Conservation (phyloP, 371 early-diverging fungal genomes). For the Blakeslea trispora region DNA sequence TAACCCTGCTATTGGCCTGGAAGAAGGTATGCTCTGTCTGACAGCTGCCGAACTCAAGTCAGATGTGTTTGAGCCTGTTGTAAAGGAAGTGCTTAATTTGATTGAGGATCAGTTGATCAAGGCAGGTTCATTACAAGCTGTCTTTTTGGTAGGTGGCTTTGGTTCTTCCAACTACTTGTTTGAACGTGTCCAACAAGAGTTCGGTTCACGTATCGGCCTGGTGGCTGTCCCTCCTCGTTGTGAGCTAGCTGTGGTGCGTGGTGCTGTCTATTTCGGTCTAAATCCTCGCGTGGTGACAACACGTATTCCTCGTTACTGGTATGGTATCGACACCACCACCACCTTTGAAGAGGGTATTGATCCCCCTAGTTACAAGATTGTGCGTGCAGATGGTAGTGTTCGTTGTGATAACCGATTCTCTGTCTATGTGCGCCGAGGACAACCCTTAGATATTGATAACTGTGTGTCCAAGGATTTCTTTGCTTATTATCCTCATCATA, state of each 20-base stretch:
- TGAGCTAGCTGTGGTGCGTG: constrained; percentile 55
- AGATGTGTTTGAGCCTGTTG: constrained; percentile 56
- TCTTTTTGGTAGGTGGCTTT: constrained; percentile 66
- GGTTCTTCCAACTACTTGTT: constrained; percentile 63
- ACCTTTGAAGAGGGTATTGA: constrained; percentile 60
- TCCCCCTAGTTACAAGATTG: constrained; percentile 52
- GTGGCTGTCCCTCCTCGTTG: constrained; percentile 57
- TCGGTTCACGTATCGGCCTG: constrained; percentile 42
- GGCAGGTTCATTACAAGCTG: constrained; percentile 48
- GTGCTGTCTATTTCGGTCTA: constrained; percentile 62
- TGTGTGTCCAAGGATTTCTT: constrained; percentile 44
- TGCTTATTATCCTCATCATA: constrained; percentile 54
- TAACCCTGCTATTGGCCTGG: constrained; percentile 48
- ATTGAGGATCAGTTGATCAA: constrained; percentile 52
- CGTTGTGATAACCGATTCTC: constrained; percentile 55
- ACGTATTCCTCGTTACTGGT: constrained; percentile 65
- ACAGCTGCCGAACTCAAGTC: constrained; percentile 56
- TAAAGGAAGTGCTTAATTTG: constrained; percentile 49
- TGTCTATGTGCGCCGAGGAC: constrained; percentile 50
- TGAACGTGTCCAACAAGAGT: constrained; percentile 52
- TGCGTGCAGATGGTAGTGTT: constrained; percentile 52
- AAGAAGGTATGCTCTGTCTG: constrained; percentile 59
- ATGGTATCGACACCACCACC: constrained; percentile 63
- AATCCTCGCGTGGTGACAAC: constrained; percentile 56
- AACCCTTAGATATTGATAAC: constrained; percentile 38